Conservation (phyloP, 2,329 filamentous ascomycete genomes). For the Botrytis hyacinthi region DNA sequence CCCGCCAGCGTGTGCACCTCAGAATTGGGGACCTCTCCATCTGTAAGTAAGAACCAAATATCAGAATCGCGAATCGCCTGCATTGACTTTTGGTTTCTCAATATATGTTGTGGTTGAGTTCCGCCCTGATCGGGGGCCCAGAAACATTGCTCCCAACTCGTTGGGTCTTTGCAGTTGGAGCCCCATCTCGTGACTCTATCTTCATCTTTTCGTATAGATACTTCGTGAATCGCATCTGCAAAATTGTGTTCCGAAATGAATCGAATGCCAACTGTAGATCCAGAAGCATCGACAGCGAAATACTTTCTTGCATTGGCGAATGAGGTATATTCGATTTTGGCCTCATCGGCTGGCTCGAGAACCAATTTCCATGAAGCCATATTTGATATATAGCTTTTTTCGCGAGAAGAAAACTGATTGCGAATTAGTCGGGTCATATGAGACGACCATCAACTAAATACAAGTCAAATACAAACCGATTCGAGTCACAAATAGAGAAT, state of each 20-base stretch:
- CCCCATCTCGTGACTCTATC: conserved; percentile 4
- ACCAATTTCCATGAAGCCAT: conserved; percentile 7
- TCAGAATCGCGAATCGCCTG: background rate
- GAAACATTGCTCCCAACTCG: background rate
- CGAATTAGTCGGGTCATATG: background rate
- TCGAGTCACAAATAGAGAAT: background rate
- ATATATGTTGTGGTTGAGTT: background rate
- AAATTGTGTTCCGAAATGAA: background rate
- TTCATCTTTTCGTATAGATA: background rate
- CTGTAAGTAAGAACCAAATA: conserved; percentile 7
- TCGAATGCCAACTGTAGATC: background rate
- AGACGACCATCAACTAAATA: background rate
- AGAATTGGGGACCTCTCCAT: background rate
- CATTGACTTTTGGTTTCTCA: background rate
- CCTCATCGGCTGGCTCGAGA: background rate
- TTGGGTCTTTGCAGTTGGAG: background rate
- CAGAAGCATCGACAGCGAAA: background rate
- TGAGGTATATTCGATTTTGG: background rate
- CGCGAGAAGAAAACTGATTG: background rate
- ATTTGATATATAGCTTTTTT: background rate
- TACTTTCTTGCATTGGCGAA: conserved; percentile 6
- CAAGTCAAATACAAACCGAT: background rate
- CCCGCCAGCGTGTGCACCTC: background rate
- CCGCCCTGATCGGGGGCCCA: background rate
- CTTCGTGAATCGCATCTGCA: background rate